These are phyloP conservation scores for Cyberlindnera xylosilytica DNA, from an alignment of 805 yeast genomes.

Conservation along the genomic window DNA sequence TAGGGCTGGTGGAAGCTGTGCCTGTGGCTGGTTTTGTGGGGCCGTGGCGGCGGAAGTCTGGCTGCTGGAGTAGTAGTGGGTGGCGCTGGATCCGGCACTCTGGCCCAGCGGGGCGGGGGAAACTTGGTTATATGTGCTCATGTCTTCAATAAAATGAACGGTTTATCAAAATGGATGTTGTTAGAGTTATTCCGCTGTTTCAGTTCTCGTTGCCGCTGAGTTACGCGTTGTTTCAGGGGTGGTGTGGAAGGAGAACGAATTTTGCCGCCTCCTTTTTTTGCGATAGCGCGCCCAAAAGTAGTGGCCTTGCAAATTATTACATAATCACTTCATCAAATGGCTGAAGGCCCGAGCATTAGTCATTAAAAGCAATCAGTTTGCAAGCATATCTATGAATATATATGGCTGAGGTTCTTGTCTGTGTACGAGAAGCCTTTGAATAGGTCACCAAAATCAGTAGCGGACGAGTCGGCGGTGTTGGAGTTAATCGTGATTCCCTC, in stretches of 20 bases:
- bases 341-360: not conserved
- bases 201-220: too few relatives aligned
- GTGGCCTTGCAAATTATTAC: too few relatives aligned
- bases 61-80: conserved; percentile 1
- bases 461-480: not conserved
- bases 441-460: conserved; percentile 20
- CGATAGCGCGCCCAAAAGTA: too few relatives aligned
- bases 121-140: conserved; percentile 17
- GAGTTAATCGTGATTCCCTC: conserved; percentile 14
- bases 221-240: too few relatives aligned
- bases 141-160: not conserved
- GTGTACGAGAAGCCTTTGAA: conserved; percentile 47
- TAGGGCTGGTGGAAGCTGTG: conserved; percentile 20
- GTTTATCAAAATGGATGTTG: not conserved
- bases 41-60: conserved; percentile 4
- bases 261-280: too few relatives aligned
- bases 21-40: conserved; percentile 7
- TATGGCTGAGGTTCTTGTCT: conserved; percentile 24
- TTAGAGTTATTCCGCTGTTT: not conserved
- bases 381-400: conserved; percentile 22
- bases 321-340: too few relatives aligned
- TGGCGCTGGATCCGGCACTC: not conserved
- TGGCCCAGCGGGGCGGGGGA: conserved; percentile 14
- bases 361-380: not conserved
- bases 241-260: too few relatives aligned